phyloP scores from a whole-genome alignment of 495 filamentous ascomycete species.

The Penicillium simplicissimum region DNA sequence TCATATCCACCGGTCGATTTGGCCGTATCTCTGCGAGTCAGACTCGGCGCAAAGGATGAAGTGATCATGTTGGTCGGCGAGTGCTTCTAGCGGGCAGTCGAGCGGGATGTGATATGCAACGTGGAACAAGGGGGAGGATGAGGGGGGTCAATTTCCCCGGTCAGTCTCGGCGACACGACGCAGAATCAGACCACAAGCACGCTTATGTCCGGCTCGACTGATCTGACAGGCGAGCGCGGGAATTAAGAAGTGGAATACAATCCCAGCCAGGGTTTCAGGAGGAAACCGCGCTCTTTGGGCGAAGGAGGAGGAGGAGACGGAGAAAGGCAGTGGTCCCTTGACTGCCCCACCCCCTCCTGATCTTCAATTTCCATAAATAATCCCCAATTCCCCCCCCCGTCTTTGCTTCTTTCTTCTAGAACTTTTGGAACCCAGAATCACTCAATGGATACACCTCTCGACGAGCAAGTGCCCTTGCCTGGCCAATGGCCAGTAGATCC shows the following conservation, averaged over 20 bases:
- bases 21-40: conserved; percentile 41
- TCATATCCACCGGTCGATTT: conserved; percentile 40
- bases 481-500: conserved; percentile 69
- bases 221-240: background rate
- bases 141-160: background rate
- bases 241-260: background rate
- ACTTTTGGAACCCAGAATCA: background rate
- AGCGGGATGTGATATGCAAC: conserved; percentile 9
- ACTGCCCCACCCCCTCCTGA: conserved; percentile 7
- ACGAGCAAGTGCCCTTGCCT: conserved; percentile 41
- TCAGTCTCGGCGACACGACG: background rate
- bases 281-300: background rate
- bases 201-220: background rate
- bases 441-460: conserved; percentile 25
- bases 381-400: conserved; percentile 2
- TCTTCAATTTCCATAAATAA: background rate
- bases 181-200: background rate
- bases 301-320: conserved; percentile 4
- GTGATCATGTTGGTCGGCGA: conserved; percentile 35
- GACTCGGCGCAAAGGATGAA: conserved; percentile 37
- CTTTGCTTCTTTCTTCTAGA: background rate
- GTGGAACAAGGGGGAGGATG: conserved; percentile 9
- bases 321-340: conserved; percentile 7
- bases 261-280: conserved; percentile 1
- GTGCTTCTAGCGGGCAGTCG: background rate